Evolutionary conservation across 768 basidiomycete species (phyloP), one percentile per base, ranked within the genome.

Genomic region (Macrolepiota dolichaula): DNA sequence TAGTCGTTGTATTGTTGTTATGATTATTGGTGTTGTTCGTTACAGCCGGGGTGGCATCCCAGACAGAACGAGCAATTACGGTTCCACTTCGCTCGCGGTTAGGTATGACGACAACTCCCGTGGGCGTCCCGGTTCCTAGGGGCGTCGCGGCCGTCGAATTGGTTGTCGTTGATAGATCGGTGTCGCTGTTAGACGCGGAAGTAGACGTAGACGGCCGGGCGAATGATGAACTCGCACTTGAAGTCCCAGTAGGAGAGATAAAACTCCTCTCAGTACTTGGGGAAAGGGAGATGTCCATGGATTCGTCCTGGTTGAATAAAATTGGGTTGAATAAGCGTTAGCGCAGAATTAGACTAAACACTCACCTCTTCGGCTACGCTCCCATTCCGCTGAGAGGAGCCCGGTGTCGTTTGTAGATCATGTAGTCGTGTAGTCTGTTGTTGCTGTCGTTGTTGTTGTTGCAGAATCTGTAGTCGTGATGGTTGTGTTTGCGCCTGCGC

Each of bases 41-140:
- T 44, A 17, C 19, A 19, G n/a, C 1, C 17, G 19, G 42, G 12
- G 42, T n/a, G 17, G 42, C 15, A 7, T 49, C 46, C 68, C 65
- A 25, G 63, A 66, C 24, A 72, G 76, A 65, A 88, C 87, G 83
- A 15, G 81, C 89, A 59, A 91, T 83, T 63, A 92, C 79, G 1
- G 90, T 92, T 10, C 89, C 89, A 63, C 88, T 89, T 49, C 90
- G 83, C 64, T 91, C 89, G 27, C 91, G 78, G 46, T 74, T 76
- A 4, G 82, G 79, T 25, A 86, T 77, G n/a, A 86, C 71, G 44
- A 86, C 85, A n/a, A 82, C 73, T 0, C 83, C 81, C 0, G 84
- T 86, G 11, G 87, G 86, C 0, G 87, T 87, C 44, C 80, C 80
- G 1, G 81, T 81, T 5, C 81, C 79, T 27, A 78, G 72, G 11